Evolutionary conservation across 176 grass and related monocot species (phyloP).

Genomic region (Ensete glaucum): DNA sequence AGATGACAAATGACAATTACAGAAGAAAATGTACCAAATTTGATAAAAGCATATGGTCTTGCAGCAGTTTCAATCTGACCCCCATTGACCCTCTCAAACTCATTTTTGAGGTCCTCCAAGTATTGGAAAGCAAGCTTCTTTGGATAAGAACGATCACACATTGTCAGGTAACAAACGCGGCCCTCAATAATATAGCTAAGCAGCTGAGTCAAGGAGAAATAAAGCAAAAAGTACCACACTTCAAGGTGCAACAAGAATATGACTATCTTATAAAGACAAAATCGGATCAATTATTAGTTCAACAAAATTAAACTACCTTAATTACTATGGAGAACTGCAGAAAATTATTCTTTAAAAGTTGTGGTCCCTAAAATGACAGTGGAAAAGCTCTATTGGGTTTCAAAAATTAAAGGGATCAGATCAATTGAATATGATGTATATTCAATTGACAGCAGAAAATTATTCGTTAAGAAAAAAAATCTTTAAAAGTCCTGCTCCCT

Average conservation of each 20-base stretch:
- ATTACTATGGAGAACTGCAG: background rate
- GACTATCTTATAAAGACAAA: background rate
- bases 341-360: background rate
- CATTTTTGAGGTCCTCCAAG: slow-evolving; percentile 94
- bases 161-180: slow-evolving; percentile 88
- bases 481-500: too few species aligned
- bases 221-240: background rate
- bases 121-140: slow-evolving; percentile 99
- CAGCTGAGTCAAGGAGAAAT: slow-evolving; percentile 24
- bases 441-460: background rate
- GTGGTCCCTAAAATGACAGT: background rate
- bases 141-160: slow-evolving; percentile 92
- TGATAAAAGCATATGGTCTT: slow-evolving; percentile 94
- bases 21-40: slow-evolving; percentile 52
- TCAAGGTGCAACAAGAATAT: background rate
- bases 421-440: background rate
- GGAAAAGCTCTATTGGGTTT: background rate
- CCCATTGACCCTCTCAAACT: slow-evolving; percentile 86
- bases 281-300: background rate
- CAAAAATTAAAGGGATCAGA: background rate
- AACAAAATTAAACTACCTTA: background rate
- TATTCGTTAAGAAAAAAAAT: too few species aligned
- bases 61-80: slow-evolving; percentile 94
- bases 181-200: slow-evolving; percentile 90
- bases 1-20: background rate